A percentile compares a stretch with the other conserved stretches of the same genome.
These are phyloP conservation scores for Rhizophagus prolifer DNA, from an alignment of 192 early-diverging fungal genomes.

Conservation along the genomic window DNA sequence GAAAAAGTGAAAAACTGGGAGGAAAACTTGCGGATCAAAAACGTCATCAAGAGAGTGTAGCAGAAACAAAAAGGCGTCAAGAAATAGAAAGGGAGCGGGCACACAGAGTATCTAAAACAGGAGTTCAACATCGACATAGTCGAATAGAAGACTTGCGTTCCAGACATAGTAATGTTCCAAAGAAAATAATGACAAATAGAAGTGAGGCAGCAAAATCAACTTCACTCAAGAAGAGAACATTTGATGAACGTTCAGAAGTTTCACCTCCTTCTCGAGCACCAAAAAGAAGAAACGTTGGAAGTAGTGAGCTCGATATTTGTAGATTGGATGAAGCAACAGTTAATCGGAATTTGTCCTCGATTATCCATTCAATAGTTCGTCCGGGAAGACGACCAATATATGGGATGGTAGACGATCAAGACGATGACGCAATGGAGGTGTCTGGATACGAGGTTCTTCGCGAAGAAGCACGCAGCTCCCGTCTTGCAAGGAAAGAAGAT, in stretches of 20 bases:
- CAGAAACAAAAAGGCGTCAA: background rate
- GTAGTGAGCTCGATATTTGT: background rate
- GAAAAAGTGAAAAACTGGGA: background rate
- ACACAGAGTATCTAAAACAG: background rate
- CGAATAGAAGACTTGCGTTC: background rate
- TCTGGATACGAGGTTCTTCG: background rate
- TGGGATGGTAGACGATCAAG: background rate
- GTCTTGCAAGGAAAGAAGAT: background rate
- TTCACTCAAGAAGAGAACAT: background rate
- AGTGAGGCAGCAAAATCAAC: background rate
- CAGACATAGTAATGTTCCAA: background rate
- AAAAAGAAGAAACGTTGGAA: background rate
- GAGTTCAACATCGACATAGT: background rate
- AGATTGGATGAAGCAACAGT: background rate
- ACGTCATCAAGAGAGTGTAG: background rate
- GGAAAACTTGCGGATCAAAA: background rate
- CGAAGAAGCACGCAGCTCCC: background rate
- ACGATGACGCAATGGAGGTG: conserved; percentile 9
- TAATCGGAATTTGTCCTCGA: background rate
- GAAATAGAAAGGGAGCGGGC: background rate
- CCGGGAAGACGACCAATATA: background rate
- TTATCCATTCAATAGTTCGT: conserved; percentile 1
- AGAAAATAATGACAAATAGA: background rate
- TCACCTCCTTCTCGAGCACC: background rate
- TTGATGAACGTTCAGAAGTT: background rate